These are phyloP conservation scores for Exophiala sp. DNA, from an alignment of 2,329 filamentous ascomycete genomes.

Conservation along the genomic window DNA sequence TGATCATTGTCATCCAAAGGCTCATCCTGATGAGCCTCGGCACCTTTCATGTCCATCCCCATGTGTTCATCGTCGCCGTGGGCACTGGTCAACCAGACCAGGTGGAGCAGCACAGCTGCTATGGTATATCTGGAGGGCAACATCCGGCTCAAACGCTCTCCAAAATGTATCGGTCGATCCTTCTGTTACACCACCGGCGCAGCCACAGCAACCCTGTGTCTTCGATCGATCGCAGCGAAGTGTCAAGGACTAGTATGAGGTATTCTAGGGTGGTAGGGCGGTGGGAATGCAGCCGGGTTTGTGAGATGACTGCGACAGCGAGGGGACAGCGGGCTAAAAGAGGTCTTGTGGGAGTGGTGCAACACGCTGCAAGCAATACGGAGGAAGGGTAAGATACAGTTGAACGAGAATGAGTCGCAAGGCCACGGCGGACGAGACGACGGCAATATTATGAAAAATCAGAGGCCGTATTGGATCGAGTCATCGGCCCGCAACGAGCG, in stretches of 20 bases:
- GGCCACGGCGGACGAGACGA: too few species aligned
- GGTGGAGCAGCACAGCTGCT: slow-evolving; percentile 27
- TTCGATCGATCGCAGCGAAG: neutral
- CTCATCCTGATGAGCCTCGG: slow-evolving; percentile 26
- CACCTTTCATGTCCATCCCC: slow-evolving; percentile 27
- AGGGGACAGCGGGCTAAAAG: too few species aligned
- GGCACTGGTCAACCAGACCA: slow-evolving; percentile 16
- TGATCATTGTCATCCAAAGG: slow-evolving; percentile 15
- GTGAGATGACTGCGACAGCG: neutral
- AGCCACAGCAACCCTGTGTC: neutral
- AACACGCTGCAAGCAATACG: too few species aligned
- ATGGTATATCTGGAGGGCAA: slow-evolving; percentile 12
- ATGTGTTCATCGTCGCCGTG: slow-evolving; percentile 24
- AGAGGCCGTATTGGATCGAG: neutral
- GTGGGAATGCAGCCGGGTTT: too few species aligned
- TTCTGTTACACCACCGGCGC: slow-evolving; percentile 7
- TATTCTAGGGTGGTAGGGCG: neutral
- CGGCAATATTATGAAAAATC: neutral
- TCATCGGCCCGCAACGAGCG: neutral
- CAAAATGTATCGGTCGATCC: slow-evolving; percentile 2
- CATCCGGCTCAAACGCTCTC: slow-evolving; percentile 17
- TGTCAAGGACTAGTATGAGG: neutral
- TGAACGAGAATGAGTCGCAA: too few species aligned
- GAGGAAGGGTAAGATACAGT: too few species aligned
- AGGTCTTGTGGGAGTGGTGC: too few species aligned